A percentile compares a stretch with the other conserved stretches of the same genome.
Evolutionary conservation across 1,139 yeast genomes (phyloP).

Genomic region (Zygoascus sp.): DNA sequence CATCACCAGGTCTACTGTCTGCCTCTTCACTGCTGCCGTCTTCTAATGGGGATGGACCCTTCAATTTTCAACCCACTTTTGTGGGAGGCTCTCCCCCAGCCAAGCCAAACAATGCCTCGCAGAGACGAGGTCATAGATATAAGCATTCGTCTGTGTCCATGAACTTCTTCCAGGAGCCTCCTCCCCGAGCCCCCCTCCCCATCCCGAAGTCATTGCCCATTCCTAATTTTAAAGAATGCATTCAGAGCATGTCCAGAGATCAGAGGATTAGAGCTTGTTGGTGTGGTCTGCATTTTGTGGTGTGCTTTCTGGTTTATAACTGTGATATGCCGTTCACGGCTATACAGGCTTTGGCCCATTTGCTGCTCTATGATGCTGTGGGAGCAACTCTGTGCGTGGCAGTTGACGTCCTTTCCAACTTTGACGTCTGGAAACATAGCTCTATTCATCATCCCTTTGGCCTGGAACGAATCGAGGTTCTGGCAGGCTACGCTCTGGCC

Average conservation of each 20-base stretch:
- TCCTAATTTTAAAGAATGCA: constrained; percentile 64
- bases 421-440: constrained; percentile 87
- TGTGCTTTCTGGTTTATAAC: constrained; percentile 55
- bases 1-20: constrained; percentile 3
- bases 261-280: constrained; percentile 60
- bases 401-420: constrained; percentile 79
- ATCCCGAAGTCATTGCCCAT: constrained; percentile 78
- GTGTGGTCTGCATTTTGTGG: constrained; percentile 59
- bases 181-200: constrained; percentile 61
- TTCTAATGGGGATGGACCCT: constrained; percentile 27
- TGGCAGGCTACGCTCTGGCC: constrained; percentile 82
- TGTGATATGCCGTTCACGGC: constrained; percentile 52
- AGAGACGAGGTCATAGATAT: constrained; percentile 90
- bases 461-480: constrained; percentile 77
- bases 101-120: constrained; percentile 35
- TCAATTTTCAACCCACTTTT: constrained; percentile 35
- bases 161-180: constrained; percentile 93
- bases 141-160: constrained; percentile 96
- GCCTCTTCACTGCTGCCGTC: not conserved
- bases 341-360: constrained; percentile 77
- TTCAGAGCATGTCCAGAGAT: constrained; percentile 47
- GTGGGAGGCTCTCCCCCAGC: constrained; percentile 22
- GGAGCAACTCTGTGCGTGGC: constrained; percentile 67
- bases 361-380: constrained; percentile 79
- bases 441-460: constrained; percentile 89